phyloP scores from a whole-genome alignment of 129 eudicot species.

The Flaveria trinervia region DNA sequence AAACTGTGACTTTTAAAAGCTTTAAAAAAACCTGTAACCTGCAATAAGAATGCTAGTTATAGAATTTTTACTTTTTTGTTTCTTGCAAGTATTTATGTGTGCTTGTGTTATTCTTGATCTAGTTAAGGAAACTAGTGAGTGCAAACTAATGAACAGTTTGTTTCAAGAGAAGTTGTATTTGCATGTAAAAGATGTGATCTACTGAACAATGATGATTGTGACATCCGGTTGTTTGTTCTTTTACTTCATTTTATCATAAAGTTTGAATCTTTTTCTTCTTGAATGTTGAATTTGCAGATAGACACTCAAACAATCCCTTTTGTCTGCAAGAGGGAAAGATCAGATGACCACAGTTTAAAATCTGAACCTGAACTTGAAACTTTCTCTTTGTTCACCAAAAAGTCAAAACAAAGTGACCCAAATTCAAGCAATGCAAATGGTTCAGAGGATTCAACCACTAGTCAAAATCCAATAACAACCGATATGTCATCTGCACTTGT shows the following conservation, averaged over 20 bases:
- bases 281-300: slow-evolving; percentile 15
- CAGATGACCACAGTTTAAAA: slow-evolving; percentile 39
- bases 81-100: neutral
- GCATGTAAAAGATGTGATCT: neutral
- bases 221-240: slow-evolving; percentile 18
- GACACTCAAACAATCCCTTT: slow-evolving; percentile 42
- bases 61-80: neutral
- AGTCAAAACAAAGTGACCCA: slow-evolving; percentile 55
- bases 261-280: slow-evolving; percentile 21
- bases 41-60: neutral
- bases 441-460: slow-evolving; percentile 64
- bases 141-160: neutral
- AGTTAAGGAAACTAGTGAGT: neutral
- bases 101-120: neutral
- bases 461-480: slow-evolving; percentile 47
- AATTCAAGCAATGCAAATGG: slow-evolving; percentile 52
- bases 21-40: too few species aligned
- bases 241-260: neutral
- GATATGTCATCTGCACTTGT: slow-evolving; percentile 34
- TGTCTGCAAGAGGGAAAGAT: slow-evolving; percentile 58
- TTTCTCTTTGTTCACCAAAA: slow-evolving; percentile 47
- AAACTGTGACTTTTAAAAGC: too few species aligned
- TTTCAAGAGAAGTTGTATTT: neutral
- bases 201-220: neutral
- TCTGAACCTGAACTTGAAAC: slow-evolving; percentile 42